Evolutionary conservation across 176 grass and related monocot species (phyloP).

Genomic region (Carex parvula): DNA sequence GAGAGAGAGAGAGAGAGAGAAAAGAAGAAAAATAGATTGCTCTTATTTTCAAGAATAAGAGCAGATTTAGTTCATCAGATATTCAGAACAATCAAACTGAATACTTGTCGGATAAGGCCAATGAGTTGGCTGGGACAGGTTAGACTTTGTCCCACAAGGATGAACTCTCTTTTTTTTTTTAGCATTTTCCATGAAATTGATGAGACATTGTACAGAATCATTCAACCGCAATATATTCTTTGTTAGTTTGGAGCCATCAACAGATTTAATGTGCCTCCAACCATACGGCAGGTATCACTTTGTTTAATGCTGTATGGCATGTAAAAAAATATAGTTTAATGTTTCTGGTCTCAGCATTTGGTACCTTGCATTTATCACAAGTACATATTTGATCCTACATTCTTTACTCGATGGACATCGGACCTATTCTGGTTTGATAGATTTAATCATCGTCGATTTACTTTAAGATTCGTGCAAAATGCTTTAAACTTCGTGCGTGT

Average conservation of each 20-base stretch:
- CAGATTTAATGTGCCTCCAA: constrained; percentile 6
- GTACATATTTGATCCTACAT: no score
- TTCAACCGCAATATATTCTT: not conserved
- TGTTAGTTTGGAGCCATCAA: not conserved
- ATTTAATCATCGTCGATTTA: no score
- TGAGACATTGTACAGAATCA: not conserved
- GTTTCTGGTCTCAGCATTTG: not conserved
- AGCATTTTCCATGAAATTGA: not conserved
- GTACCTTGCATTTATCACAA: not conserved
- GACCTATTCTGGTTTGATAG: no score
- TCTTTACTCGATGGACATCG: no score
- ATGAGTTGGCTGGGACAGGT: constrained; percentile 24
- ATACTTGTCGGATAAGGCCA: constrained; percentile 13
- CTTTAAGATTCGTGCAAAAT: no score
- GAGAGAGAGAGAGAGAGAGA: no score
- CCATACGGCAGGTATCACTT: not conserved
- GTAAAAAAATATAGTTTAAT: not conserved
- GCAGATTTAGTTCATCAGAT: no score
- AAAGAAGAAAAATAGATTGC: no score
- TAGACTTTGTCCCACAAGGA: not conserved
- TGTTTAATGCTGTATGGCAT: not conserved
- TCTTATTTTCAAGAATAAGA: no score
- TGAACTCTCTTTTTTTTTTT: not conserved
- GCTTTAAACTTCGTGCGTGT: no score
- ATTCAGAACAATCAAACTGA: not conserved